phyloP scores from a whole-genome alignment of 164 flowering plant genomes.

The Umbellularia californica region DNA sequence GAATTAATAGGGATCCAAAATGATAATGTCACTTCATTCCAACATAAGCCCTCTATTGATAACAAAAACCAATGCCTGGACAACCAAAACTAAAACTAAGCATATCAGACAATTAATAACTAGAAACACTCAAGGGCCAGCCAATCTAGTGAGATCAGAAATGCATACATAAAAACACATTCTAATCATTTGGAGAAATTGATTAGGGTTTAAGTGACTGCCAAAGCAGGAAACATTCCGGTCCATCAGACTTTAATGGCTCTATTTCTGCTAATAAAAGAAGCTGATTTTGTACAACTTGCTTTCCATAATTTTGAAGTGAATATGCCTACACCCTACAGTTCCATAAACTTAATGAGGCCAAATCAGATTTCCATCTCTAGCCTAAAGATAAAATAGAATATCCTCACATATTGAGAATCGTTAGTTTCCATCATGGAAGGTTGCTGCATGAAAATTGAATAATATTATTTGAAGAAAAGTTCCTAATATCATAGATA shows the following conservation, averaged over 20 bases:
- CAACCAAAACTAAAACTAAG: background rate
- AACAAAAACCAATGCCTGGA: background rate
- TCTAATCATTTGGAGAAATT: background rate
- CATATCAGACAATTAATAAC: background rate
- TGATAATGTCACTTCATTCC: slow-evolving; percentile 1
- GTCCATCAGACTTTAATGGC: background rate
- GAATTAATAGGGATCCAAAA: slow-evolving; percentile 5
- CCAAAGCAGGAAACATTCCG: background rate
- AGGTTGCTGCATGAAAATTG: no score
- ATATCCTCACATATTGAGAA: no score
- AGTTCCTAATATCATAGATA: no score
- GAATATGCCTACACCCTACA: no score
- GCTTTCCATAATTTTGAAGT: no score
- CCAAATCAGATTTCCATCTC: no score
- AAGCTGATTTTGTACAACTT: background rate
- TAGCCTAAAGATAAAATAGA: no score
- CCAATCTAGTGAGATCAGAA: background rate
- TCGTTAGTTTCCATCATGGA: no score
- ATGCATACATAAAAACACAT: background rate
- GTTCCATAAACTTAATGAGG: no score
- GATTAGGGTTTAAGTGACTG: background rate
- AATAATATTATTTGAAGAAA: no score
- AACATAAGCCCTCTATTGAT: background rate
- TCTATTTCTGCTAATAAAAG: background rate
- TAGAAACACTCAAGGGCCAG: background rate